Conservation (phyloP, 306 rosid species). For the Quercus glauca region DNA sequence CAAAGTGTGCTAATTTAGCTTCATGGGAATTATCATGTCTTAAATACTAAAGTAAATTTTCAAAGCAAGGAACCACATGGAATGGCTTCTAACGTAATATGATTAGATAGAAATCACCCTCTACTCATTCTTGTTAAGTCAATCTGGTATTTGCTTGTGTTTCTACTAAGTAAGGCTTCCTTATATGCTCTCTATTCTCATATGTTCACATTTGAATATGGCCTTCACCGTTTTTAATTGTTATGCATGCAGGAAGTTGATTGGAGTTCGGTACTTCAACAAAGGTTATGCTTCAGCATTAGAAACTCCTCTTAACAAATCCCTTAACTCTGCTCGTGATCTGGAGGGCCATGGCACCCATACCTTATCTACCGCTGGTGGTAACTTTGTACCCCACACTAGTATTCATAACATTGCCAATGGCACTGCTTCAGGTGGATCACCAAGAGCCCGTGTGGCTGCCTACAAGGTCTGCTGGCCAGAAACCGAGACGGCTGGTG, state of each 20-base stretch:
- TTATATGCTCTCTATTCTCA: background rate
- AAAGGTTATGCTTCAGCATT: constrained; percentile 33
- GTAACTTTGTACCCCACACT: constrained; percentile 45
- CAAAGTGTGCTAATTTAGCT: too few species aligned
- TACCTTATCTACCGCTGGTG: constrained; percentile 86
- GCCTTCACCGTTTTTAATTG: background rate
- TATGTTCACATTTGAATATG: background rate
- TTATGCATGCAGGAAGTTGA: constrained; percentile 54
- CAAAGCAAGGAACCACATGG: too few species aligned
- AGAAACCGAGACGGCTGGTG: background rate
- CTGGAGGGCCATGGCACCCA: constrained; percentile 76
- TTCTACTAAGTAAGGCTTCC: too few species aligned
- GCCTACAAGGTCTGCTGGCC: constrained; percentile 88
- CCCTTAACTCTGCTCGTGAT: constrained; percentile 44
- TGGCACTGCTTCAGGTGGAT: constrained; percentile 90
- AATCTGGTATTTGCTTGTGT: too few species aligned
- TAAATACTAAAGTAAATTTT: too few species aligned
- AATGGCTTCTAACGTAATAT: too few species aligned
- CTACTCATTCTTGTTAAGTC: too few species aligned
- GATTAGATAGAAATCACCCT: too few species aligned
- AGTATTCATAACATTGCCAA: constrained; percentile 51
- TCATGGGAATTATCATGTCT: too few species aligned
- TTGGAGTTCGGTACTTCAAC: constrained; percentile 75
- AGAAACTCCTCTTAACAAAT: background rate
- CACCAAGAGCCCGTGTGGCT: constrained; percentile 74